These are phyloP conservation scores for Syzygium malaccense DNA, from an alignment of 441 rosid genomes.

Conservation along the genomic window DNA sequence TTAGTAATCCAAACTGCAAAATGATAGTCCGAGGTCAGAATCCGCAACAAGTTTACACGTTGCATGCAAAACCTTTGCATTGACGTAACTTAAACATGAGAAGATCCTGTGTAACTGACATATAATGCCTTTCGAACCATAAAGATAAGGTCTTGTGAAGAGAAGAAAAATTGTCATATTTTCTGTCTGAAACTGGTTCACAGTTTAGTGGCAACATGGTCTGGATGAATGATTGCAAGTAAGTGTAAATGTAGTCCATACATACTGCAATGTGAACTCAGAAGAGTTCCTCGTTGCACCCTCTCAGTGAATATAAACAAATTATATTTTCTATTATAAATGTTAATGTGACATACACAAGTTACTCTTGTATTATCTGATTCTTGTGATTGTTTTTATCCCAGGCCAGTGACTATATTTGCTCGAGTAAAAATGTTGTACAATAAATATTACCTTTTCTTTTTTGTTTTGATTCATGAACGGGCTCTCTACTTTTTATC, in stretches of 20 bases:
- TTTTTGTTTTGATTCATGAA: neutral
- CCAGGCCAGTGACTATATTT: neutral
- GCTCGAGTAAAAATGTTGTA: neutral
- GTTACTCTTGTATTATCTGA: neutral
- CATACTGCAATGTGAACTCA: neutral
- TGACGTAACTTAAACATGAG: neutral
- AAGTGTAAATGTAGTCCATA: neutral
- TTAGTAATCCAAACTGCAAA: neutral
- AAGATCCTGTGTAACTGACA: neutral
- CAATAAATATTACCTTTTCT: neutral
- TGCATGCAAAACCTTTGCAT: neutral
- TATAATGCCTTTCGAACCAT: neutral
- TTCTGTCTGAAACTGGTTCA: neutral
- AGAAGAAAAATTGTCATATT: neutral
- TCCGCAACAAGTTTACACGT: neutral
- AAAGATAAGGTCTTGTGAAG: neutral
- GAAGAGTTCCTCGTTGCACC: neutral
- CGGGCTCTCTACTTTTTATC: neutral
- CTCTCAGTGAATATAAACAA: neutral
- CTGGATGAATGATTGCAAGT: neutral
- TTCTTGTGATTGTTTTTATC: neutral
- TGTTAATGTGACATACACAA: neutral
- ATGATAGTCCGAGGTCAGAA: neutral
- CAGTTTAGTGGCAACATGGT: neutral
- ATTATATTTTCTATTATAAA: neutral